phyloP scores from a whole-genome alignment of 139 green algal species.

The Marvania coccoides region DNA sequence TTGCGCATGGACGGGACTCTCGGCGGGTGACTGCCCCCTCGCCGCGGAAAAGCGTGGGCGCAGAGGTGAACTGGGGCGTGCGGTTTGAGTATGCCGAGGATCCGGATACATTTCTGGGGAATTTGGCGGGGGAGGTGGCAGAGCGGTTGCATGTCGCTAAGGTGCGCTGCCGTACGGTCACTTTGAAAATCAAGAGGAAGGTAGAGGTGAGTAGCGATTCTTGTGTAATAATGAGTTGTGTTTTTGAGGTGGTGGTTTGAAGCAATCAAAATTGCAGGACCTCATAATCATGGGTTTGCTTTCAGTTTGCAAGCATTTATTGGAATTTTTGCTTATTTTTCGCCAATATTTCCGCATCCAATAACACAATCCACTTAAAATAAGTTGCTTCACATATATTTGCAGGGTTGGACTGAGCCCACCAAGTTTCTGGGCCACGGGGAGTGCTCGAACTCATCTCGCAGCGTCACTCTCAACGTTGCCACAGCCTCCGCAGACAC shows the following conservation, averaged over 20 bases:
- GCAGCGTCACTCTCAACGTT: conserved; percentile 29
- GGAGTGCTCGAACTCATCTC: conserved; percentile 72
- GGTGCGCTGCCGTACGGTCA: conserved; percentile 53
- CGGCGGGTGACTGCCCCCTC: conserved; percentile 38
- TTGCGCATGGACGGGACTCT: conserved; percentile 45
- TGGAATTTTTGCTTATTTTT: too few species aligned
- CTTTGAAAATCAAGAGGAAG: conserved; percentile 77
- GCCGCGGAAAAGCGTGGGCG: conserved; percentile 57
- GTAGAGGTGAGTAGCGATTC: conserved; percentile 24
- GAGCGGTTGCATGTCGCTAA: conserved; percentile 21
- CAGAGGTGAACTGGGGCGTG: conserved; percentile 92
- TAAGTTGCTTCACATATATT: too few species aligned
- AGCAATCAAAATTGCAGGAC: too few species aligned
- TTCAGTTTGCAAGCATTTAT: too few species aligned
- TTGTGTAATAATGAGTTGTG: too few species aligned
- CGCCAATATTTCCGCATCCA: too few species aligned
- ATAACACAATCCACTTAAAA: too few species aligned
- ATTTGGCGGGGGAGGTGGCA: conserved; percentile 38
- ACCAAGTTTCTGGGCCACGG: conserved; percentile 89
- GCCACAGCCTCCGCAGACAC: conserved; percentile 23
- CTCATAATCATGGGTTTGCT: too few species aligned
- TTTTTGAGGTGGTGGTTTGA: too few species aligned
- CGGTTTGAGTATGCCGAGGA: conserved; percentile 60
- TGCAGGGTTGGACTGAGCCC: conserved; percentile 52
- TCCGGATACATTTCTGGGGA: conserved; percentile 51